These are phyloP conservation scores for Arachnomyces sp. DNA, from an alignment of 2,329 filamentous ascomycete species.

Conservation along the genomic window DNA sequence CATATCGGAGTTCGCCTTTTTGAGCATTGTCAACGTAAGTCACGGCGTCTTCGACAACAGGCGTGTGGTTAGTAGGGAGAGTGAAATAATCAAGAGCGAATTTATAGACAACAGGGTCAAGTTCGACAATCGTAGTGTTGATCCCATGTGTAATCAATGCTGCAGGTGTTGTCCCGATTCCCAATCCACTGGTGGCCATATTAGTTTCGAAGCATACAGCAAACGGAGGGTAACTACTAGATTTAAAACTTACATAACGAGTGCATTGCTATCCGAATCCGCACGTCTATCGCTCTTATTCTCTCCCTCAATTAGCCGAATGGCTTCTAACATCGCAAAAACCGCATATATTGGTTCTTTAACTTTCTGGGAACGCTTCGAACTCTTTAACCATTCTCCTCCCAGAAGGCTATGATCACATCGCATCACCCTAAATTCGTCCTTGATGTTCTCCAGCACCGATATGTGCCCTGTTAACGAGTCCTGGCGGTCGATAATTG, in stretches of 20 bases:
- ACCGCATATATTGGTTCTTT: conserved; percentile 89
- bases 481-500: conserved; percentile 71
- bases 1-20: conserved; percentile 49
- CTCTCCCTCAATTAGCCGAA: conserved; percentile 65
- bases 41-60: conserved; percentile 76
- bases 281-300: conserved; percentile 24
- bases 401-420: conserved; percentile 93
- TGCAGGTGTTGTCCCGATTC: conserved; percentile 83
- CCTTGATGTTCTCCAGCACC: conserved; percentile 66
- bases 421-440: conserved; percentile 72
- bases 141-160: conserved; percentile 83
- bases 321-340: conserved; percentile 92
- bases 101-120: conserved; percentile 80
- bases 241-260: conserved; percentile 64
- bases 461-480: conserved; percentile 89
- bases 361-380: conserved; percentile 48
- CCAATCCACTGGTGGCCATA: conserved; percentile 59
- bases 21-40: conserved; percentile 52
- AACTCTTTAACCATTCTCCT: conserved; percentile 68
- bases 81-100: conserved; percentile 79
- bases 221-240: conserved; percentile 6
- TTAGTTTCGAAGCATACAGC: conserved; percentile 13
- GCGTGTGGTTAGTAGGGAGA: conserved; percentile 66
- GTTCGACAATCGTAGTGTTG: conserved; percentile 87
- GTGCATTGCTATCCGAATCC: conserved; percentile 65